Conservation (phyloP, 2,329 filamentous ascomycete species). For the Corynespora cassiicola region DNA sequence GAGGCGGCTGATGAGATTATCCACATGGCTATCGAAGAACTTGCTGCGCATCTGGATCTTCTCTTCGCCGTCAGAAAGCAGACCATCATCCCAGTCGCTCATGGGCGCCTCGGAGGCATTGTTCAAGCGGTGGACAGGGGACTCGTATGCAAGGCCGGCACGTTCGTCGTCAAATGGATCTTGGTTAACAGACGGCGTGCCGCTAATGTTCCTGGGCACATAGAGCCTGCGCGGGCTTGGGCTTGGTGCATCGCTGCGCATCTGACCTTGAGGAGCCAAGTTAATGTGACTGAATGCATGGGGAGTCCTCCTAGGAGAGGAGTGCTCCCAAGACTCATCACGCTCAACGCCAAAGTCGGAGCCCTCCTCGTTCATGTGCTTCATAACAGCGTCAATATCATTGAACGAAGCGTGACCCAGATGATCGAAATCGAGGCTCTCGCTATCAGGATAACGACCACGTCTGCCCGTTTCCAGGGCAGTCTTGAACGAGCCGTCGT, state of each 20-base stretch:
- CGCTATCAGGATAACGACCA: constrained; percentile 42
- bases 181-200: constrained; percentile 50
- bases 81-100: constrained; percentile 91
- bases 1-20: constrained; percentile 80
- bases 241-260: constrained; percentile 75
- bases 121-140: constrained; percentile 69
- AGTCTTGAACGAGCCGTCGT: constrained; percentile 48
- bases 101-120: constrained; percentile 69
- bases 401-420: constrained; percentile 65
- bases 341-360: constrained; percentile 78
- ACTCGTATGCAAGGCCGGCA: constrained; percentile 59
- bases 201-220: constrained; percentile 30
- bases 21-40: constrained; percentile 92
- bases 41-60: constrained; percentile 81
- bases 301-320: constrained; percentile 39
- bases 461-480: constrained; percentile 42
- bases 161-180: constrained; percentile 70
- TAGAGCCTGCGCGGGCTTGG: constrained; percentile 68
- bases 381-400: constrained; percentile 93
- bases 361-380: constrained; percentile 76
- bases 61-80: constrained; percentile 76
- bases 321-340: constrained; percentile 49
- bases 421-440: constrained; percentile 43
- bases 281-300: constrained; percentile 39
- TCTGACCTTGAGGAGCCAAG: constrained; percentile 46